Evolutionary conservation across 306 rosid species (phyloP).

Genomic region (Datisca glomerata): DNA sequence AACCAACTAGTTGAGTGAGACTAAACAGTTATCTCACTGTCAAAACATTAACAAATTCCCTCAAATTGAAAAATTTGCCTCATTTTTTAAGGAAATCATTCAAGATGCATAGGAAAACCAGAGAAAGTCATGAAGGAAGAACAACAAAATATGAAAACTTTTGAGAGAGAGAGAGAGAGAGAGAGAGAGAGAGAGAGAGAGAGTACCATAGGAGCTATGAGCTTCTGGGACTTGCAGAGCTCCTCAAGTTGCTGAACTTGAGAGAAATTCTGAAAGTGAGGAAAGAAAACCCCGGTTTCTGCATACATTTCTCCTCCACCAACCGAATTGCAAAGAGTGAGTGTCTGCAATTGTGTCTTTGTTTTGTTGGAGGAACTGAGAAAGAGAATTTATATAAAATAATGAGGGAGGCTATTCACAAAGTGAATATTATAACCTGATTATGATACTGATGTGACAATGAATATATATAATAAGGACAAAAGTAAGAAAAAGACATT

Average conservation of each 20-base stretch:
- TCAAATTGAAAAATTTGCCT: no score
- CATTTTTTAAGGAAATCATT: no score
- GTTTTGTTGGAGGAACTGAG: no score
- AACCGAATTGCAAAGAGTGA: no score
- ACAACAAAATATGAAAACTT: no score
- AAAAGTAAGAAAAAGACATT: background rate
- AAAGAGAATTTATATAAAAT: background rate
- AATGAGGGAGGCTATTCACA: no score
- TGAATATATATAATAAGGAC: background rate
- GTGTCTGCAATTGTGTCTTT: no score
- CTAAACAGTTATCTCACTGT: no score
- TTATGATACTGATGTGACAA: background rate
- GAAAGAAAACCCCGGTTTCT: conserved; percentile 56
- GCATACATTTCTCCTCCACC: conserved; percentile 64
- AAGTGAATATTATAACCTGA: background rate
- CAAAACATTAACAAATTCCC: no score
- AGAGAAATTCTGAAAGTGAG: conserved; percentile 59
- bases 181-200: conserved; percentile 1
- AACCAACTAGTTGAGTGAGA: no score
- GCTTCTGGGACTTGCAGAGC: conserved; percentile 51
- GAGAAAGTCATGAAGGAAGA: conserved; percentile 3
- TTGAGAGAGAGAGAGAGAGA: background rate
- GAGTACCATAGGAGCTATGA: conserved; percentile 34
- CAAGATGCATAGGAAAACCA: no score
- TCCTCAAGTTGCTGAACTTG: conserved; percentile 85